Base-by-base conservation (phyloP, 306 rosid species). In the Luffa aegyptiaca region DNA sequence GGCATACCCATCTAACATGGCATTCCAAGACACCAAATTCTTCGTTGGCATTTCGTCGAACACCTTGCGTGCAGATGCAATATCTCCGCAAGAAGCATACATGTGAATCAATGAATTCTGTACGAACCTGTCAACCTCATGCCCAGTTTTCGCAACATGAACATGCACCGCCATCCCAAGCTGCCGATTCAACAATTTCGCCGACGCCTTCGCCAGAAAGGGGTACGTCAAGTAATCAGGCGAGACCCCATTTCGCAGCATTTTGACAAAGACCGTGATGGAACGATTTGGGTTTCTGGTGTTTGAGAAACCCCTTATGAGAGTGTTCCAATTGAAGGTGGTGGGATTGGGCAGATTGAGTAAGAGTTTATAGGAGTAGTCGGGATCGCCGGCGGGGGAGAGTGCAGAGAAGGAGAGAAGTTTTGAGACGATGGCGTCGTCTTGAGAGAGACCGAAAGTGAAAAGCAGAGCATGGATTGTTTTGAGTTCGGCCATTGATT, bases 221-320 rank as follows among this genome's bases (percentile, higher is more conserved):
- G 96, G 97, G 87, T 88, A 93, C 53, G 97, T 91, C 49, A 93
- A 53, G 80, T 89, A 82, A 80, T 89, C 91, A 2, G 96, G 96
- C 14, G 87, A 71, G 82, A 83, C 83, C 81, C 92, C 90, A 39
- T 52, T 77, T 58, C 84, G 89, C 81, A 89, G 80, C 96, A 93
- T 93, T 79, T 75, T 79, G 45, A 89, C 37, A 62, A 87, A 93
- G 61, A 90, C 75, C 3, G 85, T 87, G 1, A 89, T 56, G 0
- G 93, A 89, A 64, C 74, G 81, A 61, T 80, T 88, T 44, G 96
- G 97, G 78, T 80, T 86, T 80, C 75, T 87, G 89, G 89, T 86
- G 45, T 81, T 86, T 71, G 93, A 87, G 75, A 82, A 91, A 11
- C 91, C 93, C 85, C 93, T 86, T 46, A 89, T 85, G 79, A 93